phyloP scores from a whole-genome alignment of 1,284 basidiomycete genomes.

The Coniferiporia sulphurascens region DNA sequence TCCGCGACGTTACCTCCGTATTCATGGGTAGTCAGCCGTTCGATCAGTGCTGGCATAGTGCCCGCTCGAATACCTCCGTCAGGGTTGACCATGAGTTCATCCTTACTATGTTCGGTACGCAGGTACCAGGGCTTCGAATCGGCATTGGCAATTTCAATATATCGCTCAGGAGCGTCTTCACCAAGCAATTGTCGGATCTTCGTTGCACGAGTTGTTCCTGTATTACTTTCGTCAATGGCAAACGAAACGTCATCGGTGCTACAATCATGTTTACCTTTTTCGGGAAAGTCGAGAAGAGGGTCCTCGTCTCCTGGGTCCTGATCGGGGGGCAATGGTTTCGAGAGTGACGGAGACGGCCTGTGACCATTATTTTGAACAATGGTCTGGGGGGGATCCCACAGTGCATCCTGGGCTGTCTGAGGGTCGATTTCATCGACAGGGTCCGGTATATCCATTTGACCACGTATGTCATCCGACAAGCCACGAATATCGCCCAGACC shows the following conservation, averaged over 20 bases:
- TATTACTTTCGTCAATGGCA: background rate
- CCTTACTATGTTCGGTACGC: conserved; percentile 70
- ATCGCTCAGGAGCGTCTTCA: conserved; percentile 16
- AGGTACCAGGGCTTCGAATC: conserved; percentile 81
- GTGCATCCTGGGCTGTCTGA: background rate
- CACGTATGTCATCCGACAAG: conserved; percentile 26
- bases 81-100: conserved; percentile 81
- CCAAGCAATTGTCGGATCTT: conserved; percentile 18
- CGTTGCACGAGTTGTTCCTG: conserved; percentile 9
- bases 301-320: conserved; percentile 16
- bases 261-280: conserved; percentile 11
- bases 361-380: background rate
- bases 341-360: conserved; percentile 9
- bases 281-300: background rate
- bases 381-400: background rate
- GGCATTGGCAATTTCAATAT: conserved; percentile 17
- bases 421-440: conserved; percentile 7
- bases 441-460: conserved; percentile 22
- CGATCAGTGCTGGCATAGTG: conserved; percentile 81
- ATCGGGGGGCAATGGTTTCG: background rate
- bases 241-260: background rate
- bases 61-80: conserved; percentile 85
- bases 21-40: conserved; percentile 88
- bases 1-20: conserved; percentile 56
- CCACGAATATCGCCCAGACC: conserved; percentile 46